phyloP scores from a whole-genome alignment of 75 land plant genomes.

The Pseudotsuga menziesii region DNA sequence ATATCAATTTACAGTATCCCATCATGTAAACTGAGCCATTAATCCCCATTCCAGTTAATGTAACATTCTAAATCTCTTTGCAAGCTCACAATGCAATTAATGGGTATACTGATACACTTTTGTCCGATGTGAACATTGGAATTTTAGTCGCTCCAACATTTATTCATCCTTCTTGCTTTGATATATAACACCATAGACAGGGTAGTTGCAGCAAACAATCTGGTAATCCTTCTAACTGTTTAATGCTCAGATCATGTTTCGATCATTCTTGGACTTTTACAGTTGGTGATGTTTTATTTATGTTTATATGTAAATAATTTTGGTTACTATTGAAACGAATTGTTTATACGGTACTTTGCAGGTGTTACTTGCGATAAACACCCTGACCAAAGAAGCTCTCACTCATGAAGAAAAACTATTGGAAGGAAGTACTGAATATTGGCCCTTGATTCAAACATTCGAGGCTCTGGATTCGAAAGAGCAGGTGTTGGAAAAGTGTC shows the following conservation, averaged over 20 bases:
- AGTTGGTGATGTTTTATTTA: too few relatives aligned
- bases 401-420: not conserved
- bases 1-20: constrained; percentile 32
- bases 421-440: not conserved
- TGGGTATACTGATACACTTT: constrained; percentile 1
- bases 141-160: constrained; percentile 37
- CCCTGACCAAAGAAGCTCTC: constrained; percentile 10
- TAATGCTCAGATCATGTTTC: not conserved
- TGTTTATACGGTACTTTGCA: not conserved
- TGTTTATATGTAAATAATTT: too few relatives aligned
- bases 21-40: constrained; percentile 14
- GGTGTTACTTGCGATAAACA: constrained; percentile 12
- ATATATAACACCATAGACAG: constrained; percentile 29
- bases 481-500: constrained; percentile 10
- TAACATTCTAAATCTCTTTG: not conserved
- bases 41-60: not conserved
- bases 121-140: constrained; percentile 9
- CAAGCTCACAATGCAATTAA: not conserved
- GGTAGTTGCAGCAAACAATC: constrained; percentile 34
- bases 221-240: constrained; percentile 10
- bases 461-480: not conserved
- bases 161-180: constrained; percentile 22
- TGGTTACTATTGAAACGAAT: too few relatives aligned
- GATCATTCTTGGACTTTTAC: not conserved
- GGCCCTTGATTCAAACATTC: too few relatives aligned